These are phyloP conservation scores for Quillaja saponaria DNA, from an alignment of 306 rosid species.

Conservation along the genomic window DNA sequence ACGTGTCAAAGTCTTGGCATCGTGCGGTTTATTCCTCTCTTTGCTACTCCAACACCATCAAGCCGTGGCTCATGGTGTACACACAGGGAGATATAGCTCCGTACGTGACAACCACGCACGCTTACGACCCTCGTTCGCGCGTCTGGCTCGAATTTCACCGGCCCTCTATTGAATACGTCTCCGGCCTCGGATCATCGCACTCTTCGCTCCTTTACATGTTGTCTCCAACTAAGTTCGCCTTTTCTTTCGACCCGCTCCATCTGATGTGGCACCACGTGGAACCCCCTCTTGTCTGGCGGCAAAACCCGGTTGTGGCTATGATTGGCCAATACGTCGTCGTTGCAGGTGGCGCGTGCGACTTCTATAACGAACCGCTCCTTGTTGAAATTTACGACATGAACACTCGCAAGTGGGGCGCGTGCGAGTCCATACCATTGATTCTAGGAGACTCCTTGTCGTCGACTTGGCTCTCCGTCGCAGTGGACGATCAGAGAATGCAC, in stretches of 20 bases:
- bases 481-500: conserved; percentile 36
- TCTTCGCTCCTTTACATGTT: conserved; percentile 63
- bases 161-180: conserved; percentile 29
- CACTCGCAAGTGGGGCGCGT: conserved; percentile 41
- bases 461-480: conserved; percentile 60
- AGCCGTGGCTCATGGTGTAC: conserved; percentile 73
- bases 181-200: conserved; percentile 62
- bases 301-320: conserved; percentile 57
- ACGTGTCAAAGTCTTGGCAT: conserved; percentile 65
- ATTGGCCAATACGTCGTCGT: conserved; percentile 43
- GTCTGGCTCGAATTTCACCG: conserved; percentile 49
- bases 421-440: conserved; percentile 51
- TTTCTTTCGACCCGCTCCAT: conserved; percentile 65
- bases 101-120: conserved; percentile 44
- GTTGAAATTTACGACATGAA: conserved; percentile 53
- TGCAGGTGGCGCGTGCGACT: conserved; percentile 59
- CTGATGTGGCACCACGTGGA: conserved; percentile 47
- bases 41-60: conserved; percentile 35
- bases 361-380: conserved; percentile 62
- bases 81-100: conserved; percentile 42
- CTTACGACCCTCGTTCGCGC: conserved; percentile 74
- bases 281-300: conserved; percentile 54
- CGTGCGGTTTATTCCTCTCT: conserved; percentile 63
- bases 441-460: conserved; percentile 52
- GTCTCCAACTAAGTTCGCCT: conserved; percentile 47